Evolutionary conservation across 192 early-diverging fungal genomes (phyloP), one percentile per base, ranked within the genome.

Genomic region (Phycomyces blakesleeanus): DNA sequence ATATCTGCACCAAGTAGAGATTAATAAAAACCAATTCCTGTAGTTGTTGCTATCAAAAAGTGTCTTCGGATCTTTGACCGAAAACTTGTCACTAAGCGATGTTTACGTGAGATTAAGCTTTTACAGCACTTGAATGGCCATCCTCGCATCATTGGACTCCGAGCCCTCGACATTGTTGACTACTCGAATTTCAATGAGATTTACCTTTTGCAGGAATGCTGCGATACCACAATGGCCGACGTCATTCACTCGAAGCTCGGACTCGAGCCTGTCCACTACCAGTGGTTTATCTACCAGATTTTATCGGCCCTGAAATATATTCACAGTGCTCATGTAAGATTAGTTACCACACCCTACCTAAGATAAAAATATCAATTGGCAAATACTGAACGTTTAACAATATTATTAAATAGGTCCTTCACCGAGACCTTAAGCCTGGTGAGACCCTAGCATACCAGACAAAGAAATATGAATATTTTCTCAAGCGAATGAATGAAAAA

Each of bases 1-100:
- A 2, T 7, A 34, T 2, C 2, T 7, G 2, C 7, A 7, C 3
- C 29, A 34, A 34, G 7, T 7, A 34, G 29, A 34, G 29, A 34
- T 34, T 21, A 26, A 2, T 25, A 6, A 26, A 6, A 26, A 55
- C 20, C 54, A 9, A 26, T 38, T 62, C 5, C 24, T n/a, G 74
- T 84, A 66, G 89, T 91, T 64, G 91, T 98, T 12, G 95, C 95
- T 56, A 96, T 98, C 78, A 98, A 98, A 53, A 91, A 92, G 69
- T 88, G 94, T 14, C 84, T 86, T 25, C 85, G 86, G 54, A 85
- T 91, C 51, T 93, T 91, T 69, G 90, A 91, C 59, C 87, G 90
- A 74, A 85, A 87, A 39, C 90, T 96, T 52, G 81, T 94, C 26
- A 91, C 93, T 12, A 94, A 95, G 76, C 82, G 95, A 53, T 91